These are phyloP conservation scores for Kitagawia praeruptora DNA, from an alignment of 129 eudicot species.

Conservation along the genomic window DNA sequence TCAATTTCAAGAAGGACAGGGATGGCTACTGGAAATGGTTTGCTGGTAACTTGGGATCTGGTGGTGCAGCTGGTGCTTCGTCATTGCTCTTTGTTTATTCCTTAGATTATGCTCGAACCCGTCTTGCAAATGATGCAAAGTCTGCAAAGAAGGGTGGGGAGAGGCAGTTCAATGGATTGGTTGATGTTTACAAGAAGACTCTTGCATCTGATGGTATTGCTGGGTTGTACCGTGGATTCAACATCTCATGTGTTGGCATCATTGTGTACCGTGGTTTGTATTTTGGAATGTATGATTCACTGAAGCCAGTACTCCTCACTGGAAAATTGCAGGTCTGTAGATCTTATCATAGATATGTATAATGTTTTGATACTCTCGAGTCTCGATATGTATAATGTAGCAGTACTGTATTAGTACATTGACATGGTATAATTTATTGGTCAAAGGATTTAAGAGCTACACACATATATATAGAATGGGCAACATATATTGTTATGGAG, in stretches of 20 bases:
- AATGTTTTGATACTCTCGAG: not conserved
- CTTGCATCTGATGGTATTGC: constrained; percentile 14
- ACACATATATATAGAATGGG: not conserved
- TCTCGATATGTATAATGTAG: not conserved
- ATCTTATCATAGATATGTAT: not conserved
- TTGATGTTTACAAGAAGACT: constrained; percentile 17
- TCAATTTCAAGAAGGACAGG: constrained; percentile 15
- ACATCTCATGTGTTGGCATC: constrained; percentile 18
- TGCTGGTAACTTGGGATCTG: constrained; percentile 19
- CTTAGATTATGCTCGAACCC: constrained; percentile 15
- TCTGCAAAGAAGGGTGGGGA: constrained; percentile 17
- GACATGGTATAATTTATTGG: not conserved
- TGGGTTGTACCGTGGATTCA: constrained; percentile 16
- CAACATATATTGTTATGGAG: not conserved
- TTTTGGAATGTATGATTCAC: constrained; percentile 14
- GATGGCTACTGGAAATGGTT: constrained; percentile 20
- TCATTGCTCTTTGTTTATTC: constrained; percentile 15
- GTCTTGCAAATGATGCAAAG: constrained; percentile 18
- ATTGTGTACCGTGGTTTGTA: constrained; percentile 19
- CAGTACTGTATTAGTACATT: not conserved
- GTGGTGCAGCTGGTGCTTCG: constrained; percentile 19
- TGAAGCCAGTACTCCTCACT: constrained; percentile 15
- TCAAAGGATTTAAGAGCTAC: not conserved
- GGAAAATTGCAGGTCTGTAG: constrained; percentile 14
- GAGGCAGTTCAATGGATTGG: constrained; percentile 16